Conservation (phyloP, 1,139 yeast species). For the Saccharomyces hybrid region DNA sequence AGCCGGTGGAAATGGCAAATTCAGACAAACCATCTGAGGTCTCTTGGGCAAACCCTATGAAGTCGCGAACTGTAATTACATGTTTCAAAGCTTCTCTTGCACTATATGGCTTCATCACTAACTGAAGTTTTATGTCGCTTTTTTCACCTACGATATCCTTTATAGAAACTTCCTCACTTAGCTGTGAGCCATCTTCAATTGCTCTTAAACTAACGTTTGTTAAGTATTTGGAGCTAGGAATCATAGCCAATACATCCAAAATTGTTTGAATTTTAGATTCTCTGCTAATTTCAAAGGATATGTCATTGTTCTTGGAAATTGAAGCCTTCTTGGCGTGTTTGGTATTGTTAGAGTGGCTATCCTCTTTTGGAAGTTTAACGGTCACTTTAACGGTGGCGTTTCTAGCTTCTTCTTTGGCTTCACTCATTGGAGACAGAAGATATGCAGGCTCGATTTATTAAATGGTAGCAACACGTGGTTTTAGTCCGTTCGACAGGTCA, state of each 20-base stretch:
- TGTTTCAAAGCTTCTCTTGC: constrained; percentile 30
- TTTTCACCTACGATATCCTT: constrained; percentile 18
- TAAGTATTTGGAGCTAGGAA: constrained; percentile 23
- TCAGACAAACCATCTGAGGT: constrained; percentile 28
- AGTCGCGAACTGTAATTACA: constrained; percentile 28
- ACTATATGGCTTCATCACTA: constrained; percentile 26
- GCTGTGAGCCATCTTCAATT: constrained; percentile 11
- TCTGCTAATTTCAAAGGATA: constrained; percentile 22
- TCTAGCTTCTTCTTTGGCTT: background rate
- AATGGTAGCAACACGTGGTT: background rate
- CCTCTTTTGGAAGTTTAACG: constrained; percentile 13
- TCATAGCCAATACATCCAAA: constrained; percentile 23
- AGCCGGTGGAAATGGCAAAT: constrained; percentile 28
- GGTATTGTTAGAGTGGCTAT: constrained; percentile 2
- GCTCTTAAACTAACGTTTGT: constrained; percentile 23
- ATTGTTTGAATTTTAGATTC: constrained; percentile 24
- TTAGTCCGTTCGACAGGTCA: background rate
- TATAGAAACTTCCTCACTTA: constrained; percentile 16
- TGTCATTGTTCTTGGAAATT: constrained; percentile 12
- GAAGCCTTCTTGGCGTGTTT: background rate
- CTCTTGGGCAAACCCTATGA: constrained; percentile 30
- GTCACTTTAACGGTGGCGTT: constrained; percentile 13
- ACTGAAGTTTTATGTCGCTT: constrained; percentile 17
- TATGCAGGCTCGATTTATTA: background rate
- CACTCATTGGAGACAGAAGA: background rate